These are phyloP conservation scores for Taphrina flavorubra DNA, from an alignment of 1,139 yeast species.

Conservation along the genomic window DNA sequence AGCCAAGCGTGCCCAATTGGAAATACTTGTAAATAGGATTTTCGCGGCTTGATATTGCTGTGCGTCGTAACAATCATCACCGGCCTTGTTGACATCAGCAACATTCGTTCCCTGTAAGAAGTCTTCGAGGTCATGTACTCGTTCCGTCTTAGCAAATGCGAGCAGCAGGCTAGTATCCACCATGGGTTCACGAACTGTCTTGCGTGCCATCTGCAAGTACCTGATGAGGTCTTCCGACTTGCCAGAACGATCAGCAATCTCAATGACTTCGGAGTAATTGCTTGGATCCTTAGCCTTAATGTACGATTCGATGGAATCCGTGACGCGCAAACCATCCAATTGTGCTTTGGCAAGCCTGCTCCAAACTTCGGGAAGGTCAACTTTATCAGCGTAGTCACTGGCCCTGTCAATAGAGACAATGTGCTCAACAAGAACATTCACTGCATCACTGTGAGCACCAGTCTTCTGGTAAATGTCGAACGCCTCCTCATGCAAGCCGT, in stretches of 20 bases:
- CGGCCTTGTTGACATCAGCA: constrained; percentile 89
- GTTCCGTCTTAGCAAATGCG: constrained; percentile 80
- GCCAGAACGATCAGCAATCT: constrained; percentile 93
- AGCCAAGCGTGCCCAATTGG: constrained; percentile 94
- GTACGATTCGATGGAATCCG: constrained; percentile 76
- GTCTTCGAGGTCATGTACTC: constrained; percentile 78
- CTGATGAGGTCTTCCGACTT: constrained; percentile 91
- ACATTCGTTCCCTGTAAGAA: constrained; percentile 86
- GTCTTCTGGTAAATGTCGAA: constrained; percentile 89
- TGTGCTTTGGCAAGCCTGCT: constrained; percentile 96
- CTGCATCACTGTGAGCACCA: constrained; percentile 76
- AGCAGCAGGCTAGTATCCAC: constrained; percentile 91
- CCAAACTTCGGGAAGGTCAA: constrained; percentile 88
- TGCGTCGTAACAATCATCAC: constrained; percentile 84
- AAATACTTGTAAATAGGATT: constrained; percentile 79
- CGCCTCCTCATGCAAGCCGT: constrained; percentile 90
- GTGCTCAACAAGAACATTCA: constrained; percentile 90
- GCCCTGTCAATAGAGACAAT: constrained; percentile 94
- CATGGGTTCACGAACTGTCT: constrained; percentile 84
- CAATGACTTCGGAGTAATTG: constrained; percentile 89
- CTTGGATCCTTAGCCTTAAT: constrained; percentile 90
- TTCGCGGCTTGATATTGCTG: constrained; percentile 92
- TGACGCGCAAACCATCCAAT: constrained; percentile 87
- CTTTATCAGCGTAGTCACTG: constrained; percentile 87
- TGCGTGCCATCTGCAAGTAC: constrained; percentile 92